phyloP scores from a whole-genome alignment of 2,329 filamentous ascomycete species.

The Purpureocillium lavendulum region DNA sequence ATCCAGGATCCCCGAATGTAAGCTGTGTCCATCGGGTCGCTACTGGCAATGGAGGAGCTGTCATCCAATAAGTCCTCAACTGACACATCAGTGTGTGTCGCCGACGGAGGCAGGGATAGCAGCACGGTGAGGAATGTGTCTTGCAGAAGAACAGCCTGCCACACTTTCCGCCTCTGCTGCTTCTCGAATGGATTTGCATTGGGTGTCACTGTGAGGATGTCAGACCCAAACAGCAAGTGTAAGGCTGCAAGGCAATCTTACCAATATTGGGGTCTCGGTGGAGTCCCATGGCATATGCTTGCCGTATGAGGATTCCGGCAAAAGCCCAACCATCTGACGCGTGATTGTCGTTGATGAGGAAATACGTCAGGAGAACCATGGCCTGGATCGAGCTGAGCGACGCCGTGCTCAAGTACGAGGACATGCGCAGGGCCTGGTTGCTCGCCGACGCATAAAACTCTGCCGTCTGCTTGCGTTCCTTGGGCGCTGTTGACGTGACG shows the following conservation, averaged over 20 bases:
- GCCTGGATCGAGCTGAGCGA: constrained; percentile 67
- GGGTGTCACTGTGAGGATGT: constrained; percentile 41
- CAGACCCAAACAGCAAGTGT: background rate
- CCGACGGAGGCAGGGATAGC: constrained; percentile 66
- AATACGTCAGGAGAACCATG: constrained; percentile 75
- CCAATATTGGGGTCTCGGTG: constrained; percentile 72
- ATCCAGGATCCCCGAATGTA: constrained; percentile 75
- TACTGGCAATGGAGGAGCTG: constrained; percentile 44
- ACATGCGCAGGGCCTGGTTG: constrained; percentile 68
- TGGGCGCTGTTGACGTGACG: constrained; percentile 48
- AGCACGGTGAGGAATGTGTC: constrained; percentile 76
- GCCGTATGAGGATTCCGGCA: constrained; percentile 66
- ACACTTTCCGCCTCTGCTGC: constrained; percentile 69
- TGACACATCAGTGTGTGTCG: constrained; percentile 70
- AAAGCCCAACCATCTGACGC: constrained; percentile 78
- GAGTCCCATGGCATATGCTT: constrained; percentile 74
- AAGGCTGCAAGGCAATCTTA: constrained; percentile 15
- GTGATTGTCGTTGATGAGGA: constrained; percentile 80
- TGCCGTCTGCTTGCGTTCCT: constrained; percentile 64
- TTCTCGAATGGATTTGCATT: constrained; percentile 63
- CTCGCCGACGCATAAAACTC: constrained; percentile 77
- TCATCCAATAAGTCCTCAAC: constrained; percentile 67
- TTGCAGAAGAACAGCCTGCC: constrained; percentile 74
- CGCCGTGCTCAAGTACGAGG: constrained; percentile 67
- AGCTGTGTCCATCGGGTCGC: constrained; percentile 56